phyloP scores from a whole-genome alignment of 108 stramenopile genomes.

The Conticribra guillardii region DNA sequence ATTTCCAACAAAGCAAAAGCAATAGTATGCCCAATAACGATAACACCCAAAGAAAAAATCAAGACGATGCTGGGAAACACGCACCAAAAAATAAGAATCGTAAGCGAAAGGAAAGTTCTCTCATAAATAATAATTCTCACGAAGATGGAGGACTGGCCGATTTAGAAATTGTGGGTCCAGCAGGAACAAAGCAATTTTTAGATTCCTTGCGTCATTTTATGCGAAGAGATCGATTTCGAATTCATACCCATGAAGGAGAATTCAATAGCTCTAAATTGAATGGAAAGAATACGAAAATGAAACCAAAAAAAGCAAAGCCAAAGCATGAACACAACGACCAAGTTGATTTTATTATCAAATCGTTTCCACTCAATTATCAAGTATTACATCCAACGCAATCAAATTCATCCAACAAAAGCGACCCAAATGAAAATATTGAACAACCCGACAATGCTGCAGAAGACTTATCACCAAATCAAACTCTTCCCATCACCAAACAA shows the following conservation, averaged over 20 bases:
- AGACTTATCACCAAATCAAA: constrained; percentile 6
- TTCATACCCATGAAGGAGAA: constrained; percentile 67
- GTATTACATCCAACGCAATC: too few relatives aligned
- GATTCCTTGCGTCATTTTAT: constrained; percentile 83
- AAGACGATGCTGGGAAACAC: too few relatives aligned
- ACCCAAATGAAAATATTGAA: neutral
- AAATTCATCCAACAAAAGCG: too few relatives aligned
- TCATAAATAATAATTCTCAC: neutral
- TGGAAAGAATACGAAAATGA: constrained; percentile 8
- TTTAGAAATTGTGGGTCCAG: constrained; percentile 75
- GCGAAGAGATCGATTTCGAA: constrained; percentile 72
- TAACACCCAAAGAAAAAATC: too few relatives aligned
- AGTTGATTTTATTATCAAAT: constrained; percentile 26
- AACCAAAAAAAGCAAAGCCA: constrained; percentile 28
- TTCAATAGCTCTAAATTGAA: constrained; percentile 32
- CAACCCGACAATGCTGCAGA: neutral
- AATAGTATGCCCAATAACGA: too few relatives aligned
- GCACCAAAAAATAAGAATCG: neutral
- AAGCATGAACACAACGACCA: constrained; percentile 48
- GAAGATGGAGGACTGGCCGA: constrained; percentile 31
- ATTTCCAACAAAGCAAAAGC: constrained; percentile 16
- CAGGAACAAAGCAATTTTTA: constrained; percentile 64
- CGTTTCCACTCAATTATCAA: constrained; percentile 20
- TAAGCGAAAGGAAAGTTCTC: neutral
- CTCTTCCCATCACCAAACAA: constrained; percentile 30